phyloP scores from a whole-genome alignment of 1,284 basidiomycete genomes.

The Malassezia slooffiae region DNA sequence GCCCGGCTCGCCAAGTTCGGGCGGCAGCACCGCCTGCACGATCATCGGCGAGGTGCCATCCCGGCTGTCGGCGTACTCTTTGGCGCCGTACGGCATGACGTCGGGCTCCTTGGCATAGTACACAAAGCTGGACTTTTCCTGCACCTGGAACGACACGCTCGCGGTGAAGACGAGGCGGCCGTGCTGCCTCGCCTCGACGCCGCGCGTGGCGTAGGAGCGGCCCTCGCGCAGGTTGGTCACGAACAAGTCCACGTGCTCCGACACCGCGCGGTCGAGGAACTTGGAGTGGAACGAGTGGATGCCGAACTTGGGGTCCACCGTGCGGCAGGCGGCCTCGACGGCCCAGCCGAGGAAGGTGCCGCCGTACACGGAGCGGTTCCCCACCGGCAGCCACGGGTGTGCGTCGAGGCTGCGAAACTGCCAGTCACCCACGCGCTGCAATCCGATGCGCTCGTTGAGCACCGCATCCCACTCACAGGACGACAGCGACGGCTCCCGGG shows the following conservation, averaged over 20 bases:
- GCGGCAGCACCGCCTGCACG: conserved; percentile 14
- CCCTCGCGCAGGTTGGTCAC: conserved; percentile 39
- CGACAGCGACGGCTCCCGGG: neutral
- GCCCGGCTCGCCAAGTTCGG: conserved; percentile 25
- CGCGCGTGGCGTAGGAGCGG: conserved; percentile 36
- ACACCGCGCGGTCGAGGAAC: conserved; percentile 34
- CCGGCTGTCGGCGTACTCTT: too few species aligned
- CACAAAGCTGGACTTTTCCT: too few species aligned
- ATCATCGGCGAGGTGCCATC: too few species aligned
- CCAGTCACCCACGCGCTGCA: neutral
- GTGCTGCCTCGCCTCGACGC: conserved; percentile 35
- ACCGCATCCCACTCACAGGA: conserved; percentile 3
- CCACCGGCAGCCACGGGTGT: neutral
- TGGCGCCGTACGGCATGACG: too few species aligned
- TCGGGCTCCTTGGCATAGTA: too few species aligned
- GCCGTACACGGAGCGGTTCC: conserved; percentile 35
- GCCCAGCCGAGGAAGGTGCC: conserved; percentile 40
- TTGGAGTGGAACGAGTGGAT: conserved; percentile 37
- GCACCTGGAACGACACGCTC: conserved; percentile 36
- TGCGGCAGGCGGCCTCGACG: conserved; percentile 28
- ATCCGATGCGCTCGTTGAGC: neutral
- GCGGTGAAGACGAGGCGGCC: conserved; percentile 32
- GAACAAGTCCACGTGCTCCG: conserved; percentile 32
- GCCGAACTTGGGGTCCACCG: conserved; percentile 25
- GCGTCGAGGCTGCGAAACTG: conserved; percentile 3